Conservation (phyloP, 768 basidiomycete species). For the Naganishia vishniacii region DNA sequence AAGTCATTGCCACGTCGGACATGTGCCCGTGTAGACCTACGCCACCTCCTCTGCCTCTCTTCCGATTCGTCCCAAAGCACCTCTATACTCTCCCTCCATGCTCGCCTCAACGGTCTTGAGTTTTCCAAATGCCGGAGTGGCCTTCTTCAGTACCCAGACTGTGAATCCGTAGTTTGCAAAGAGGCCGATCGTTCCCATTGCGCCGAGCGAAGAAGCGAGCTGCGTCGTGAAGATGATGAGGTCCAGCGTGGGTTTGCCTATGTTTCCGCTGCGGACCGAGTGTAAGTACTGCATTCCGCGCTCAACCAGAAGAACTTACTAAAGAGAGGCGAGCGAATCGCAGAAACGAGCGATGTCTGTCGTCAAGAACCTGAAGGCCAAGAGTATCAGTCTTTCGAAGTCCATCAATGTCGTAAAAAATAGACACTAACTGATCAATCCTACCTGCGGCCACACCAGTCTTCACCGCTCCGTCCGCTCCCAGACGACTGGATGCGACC, state of each 20-base stretch:
- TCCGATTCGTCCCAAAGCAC: slow-evolving; percentile 76
- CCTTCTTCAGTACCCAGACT: slow-evolving; percentile 69
- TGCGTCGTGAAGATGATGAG: slow-evolving; percentile 87
- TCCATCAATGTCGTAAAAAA: no score
- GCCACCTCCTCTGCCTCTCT: slow-evolving; percentile 90
- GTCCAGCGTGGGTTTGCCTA: slow-evolving; percentile 87
- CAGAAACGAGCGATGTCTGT: slow-evolving; percentile 86
- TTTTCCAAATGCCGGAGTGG: slow-evolving; percentile 86
- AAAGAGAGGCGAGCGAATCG: slow-evolving; percentile 74
- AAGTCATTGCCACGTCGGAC: neutral
- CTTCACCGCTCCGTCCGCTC: slow-evolving; percentile 23
- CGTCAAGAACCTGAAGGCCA: slow-evolving; percentile 67
- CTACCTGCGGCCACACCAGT: slow-evolving; percentile 55
- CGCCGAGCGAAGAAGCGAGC: slow-evolving; percentile 75
- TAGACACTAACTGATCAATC: slow-evolving; percentile 67
- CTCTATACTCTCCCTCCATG: slow-evolving; percentile 85
- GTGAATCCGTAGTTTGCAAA: slow-evolving; percentile 84
- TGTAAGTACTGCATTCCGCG: neutral
- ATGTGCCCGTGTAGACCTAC: slow-evolving; percentile 51
- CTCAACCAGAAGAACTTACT: slow-evolving; percentile 58
- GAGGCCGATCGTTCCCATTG: slow-evolving; percentile 72
- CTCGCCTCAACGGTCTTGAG: slow-evolving; percentile 81
- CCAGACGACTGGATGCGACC: slow-evolving; percentile 6
- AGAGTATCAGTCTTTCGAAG: neutral
- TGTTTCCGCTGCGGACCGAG: slow-evolving; percentile 63